phyloP scores from a whole-genome alignment of 2,329 filamentous ascomycete genomes.

The Beauveria rudraprayagi region DNA sequence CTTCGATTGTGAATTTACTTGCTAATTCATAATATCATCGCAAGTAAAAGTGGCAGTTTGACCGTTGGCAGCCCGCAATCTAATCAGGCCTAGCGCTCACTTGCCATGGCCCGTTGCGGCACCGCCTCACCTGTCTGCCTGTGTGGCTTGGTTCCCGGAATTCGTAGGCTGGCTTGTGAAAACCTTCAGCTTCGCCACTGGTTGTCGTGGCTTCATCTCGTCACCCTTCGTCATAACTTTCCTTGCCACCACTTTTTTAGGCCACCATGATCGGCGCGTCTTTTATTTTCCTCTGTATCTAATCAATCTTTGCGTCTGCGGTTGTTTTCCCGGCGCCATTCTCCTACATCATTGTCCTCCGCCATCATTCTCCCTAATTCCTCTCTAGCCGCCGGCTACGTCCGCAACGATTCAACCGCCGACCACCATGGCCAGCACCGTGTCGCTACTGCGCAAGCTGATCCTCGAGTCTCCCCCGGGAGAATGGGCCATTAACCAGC shows the following conservation, averaged over 20 bases:
- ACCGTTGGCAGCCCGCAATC: too few relatives aligned
- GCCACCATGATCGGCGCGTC: slow-evolving; percentile 2
- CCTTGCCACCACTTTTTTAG: background rate
- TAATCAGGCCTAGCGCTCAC: background rate
- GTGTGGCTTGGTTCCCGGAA: background rate
- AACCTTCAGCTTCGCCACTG: slow-evolving; percentile 17
- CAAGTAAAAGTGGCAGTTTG: too few relatives aligned
- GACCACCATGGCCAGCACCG: slow-evolving; percentile 42
- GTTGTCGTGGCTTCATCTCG: slow-evolving; percentile 17
- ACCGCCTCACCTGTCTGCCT: background rate
- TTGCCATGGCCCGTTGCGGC: background rate
- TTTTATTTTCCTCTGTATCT: slow-evolving; percentile 9
- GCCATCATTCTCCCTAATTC: slow-evolving; percentile 7
- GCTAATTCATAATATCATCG: too few relatives aligned
- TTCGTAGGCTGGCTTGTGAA: slow-evolving; percentile 7
- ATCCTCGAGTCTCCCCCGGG: slow-evolving; percentile 80
- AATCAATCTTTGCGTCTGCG: background rate
- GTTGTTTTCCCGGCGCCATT: background rate
- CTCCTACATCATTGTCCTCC: slow-evolving; percentile 1
- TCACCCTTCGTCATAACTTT: background rate
- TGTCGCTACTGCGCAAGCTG: slow-evolving; percentile 53
- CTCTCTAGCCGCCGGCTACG: background rate
- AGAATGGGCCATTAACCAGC: slow-evolving; percentile 74
- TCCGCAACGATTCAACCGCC: background rate
- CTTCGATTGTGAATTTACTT: too few relatives aligned